Evolutionary conservation across 2,329 filamentous ascomycete genomes (phyloP).

Genomic region (Simplicillium sp.): DNA sequence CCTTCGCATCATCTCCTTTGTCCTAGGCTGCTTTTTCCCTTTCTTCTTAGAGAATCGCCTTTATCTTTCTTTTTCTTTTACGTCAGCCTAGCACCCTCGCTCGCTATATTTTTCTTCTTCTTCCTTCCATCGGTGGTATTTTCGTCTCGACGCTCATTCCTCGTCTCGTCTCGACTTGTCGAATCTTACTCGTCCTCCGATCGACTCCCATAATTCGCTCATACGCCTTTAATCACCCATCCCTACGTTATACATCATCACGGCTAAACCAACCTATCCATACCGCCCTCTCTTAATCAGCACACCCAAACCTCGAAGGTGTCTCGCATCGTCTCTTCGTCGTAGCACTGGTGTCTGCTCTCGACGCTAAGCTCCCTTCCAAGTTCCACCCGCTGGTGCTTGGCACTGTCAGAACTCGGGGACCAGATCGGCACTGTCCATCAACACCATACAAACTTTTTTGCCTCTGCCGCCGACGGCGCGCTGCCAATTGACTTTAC

Average conservation of each 20-base stretch:
- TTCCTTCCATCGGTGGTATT: background rate
- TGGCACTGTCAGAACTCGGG: slow-evolving; percentile 2
- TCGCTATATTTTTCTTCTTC: slow-evolving; percentile 2
- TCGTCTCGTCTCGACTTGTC: background rate
- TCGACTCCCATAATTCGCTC: background rate
- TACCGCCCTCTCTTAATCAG: background rate
- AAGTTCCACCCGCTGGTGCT: background rate
- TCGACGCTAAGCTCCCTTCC: background rate
- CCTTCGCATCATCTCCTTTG: too few relatives aligned
- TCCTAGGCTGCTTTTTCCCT: too few relatives aligned
- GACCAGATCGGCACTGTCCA: slow-evolving; percentile 7
- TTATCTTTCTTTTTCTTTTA: background rate
- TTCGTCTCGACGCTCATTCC: background rate
- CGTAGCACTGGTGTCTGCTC: too few relatives aligned
- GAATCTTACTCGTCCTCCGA: background rate
- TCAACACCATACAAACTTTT: background rate
- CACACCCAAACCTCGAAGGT: background rate
- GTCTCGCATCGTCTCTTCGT: slow-evolving; percentile 1
- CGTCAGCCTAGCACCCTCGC: background rate
- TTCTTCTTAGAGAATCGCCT: too few relatives aligned
- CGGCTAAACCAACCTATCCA: background rate
- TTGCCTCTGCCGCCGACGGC: background rate
- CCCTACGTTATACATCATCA: background rate
- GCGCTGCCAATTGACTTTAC: background rate
- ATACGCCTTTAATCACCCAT: background rate